A percentile compares a stretch with the other conserved stretches of the same genome.
Conservation (phyloP, 2,329 filamentous ascomycete species). For the Fusarium anthophilum region DNA sequence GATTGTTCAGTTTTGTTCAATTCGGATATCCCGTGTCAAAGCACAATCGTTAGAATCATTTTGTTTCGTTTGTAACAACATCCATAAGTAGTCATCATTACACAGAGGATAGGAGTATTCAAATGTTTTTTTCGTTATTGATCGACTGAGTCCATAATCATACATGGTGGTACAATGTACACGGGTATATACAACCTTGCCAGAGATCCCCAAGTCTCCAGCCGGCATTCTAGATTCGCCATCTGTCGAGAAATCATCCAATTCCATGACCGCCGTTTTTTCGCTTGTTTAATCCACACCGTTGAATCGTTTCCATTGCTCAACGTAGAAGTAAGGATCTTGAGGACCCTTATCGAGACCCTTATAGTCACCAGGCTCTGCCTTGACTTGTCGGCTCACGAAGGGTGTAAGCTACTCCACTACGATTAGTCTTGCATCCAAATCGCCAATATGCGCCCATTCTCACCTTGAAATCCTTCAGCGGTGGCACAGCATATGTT, state of each 20-base stretch:
- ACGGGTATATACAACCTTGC: constrained; percentile 44
- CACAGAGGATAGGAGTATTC: constrained; percentile 3
- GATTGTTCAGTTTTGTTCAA: constrained; percentile 25
- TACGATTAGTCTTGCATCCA: constrained; percentile 20
- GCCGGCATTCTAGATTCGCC: constrained; percentile 3
- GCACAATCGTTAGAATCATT: constrained; percentile 23
- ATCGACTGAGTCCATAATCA: constrained; percentile 37
- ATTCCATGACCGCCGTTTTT: not conserved
- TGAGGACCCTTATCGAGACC: constrained; percentile 63
- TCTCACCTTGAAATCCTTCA: constrained; percentile 77
- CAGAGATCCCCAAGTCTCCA: constrained; percentile 31
- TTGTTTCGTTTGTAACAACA: constrained; percentile 15
- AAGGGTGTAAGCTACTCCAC: constrained; percentile 77
- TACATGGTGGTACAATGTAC: constrained; percentile 45
- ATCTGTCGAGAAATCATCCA: not conserved
- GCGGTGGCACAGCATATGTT: constrained; percentile 83
- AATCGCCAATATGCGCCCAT: not conserved
- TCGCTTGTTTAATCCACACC: constrained; percentile 60
- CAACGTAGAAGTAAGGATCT: constrained; percentile 69
- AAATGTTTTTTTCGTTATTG: constrained; percentile 15
- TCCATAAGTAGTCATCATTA: constrained; percentile 1
- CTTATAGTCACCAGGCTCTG: constrained; percentile 63
- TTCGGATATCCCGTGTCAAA: constrained; percentile 23
- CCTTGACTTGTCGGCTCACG: constrained; percentile 69
- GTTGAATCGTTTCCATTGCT: constrained; percentile 75